These are phyloP conservation scores for Phylloporus scabripes DNA, from an alignment of 768 basidiomycete genomes.

Conservation along the genomic window DNA sequence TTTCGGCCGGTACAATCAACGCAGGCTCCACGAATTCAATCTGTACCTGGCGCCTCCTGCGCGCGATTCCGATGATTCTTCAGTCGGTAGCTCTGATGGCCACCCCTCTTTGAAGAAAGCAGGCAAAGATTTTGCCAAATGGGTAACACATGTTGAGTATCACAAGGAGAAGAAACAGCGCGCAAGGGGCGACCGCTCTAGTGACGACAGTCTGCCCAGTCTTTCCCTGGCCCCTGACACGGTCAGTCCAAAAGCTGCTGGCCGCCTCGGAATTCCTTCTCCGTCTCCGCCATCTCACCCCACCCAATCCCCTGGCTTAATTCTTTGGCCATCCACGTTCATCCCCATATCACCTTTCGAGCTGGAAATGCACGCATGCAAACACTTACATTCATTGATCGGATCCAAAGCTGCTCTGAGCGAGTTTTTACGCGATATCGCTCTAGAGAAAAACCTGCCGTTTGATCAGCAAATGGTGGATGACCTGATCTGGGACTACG, in stretches of 20 bases:
- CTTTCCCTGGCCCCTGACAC: slow-evolving; percentile 24
- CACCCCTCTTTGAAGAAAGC: slow-evolving; percentile 25
- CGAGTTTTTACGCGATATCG: slow-evolving; percentile 40
- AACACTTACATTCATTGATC: slow-evolving; percentile 58
- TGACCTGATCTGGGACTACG: slow-evolving; percentile 33
- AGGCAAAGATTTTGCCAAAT: slow-evolving; percentile 31
- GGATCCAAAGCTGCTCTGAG: slow-evolving; percentile 55
- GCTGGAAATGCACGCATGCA: slow-evolving; percentile 73
- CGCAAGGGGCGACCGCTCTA: slow-evolving; percentile 23
- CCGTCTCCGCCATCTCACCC: slow-evolving; percentile 17
- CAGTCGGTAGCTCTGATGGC: slow-evolving; percentile 23
- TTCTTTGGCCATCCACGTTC: slow-evolving; percentile 56
- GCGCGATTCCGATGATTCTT: slow-evolving; percentile 17
- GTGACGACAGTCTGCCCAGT: slow-evolving; percentile 19
- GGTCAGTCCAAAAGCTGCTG: slow-evolving; percentile 34
- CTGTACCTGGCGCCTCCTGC: slow-evolving; percentile 52
- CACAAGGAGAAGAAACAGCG: slow-evolving; percentile 22
- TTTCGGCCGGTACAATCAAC: slow-evolving; percentile 46
- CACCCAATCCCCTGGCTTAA: slow-evolving; percentile 58
- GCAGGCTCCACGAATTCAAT: slow-evolving; percentile 44
- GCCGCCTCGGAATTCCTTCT: slow-evolving; percentile 32
- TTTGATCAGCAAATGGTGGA: slow-evolving; percentile 22
- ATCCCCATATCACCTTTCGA: slow-evolving; percentile 53
- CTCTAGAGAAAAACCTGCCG: slow-evolving; percentile 17
- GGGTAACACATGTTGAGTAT: slow-evolving; percentile 33